Evolutionary conservation across 176 grass and related monocot species (phyloP).

Genomic region (Eleusine coracana): DNA sequence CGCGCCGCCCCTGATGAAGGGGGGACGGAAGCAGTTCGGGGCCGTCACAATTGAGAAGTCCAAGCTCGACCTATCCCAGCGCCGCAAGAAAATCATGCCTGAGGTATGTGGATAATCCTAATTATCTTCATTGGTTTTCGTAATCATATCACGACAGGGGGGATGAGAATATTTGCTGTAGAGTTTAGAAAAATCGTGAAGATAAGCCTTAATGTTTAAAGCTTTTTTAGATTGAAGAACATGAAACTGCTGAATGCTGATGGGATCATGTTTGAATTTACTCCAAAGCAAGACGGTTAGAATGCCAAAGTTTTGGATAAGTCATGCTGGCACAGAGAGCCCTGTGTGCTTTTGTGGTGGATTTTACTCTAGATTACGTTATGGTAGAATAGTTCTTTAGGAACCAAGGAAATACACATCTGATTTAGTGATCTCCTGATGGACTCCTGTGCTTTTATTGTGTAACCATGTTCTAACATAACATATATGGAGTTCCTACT

Average conservation of each 20-base stretch:
- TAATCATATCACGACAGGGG: not conserved
- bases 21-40: conserved; percentile 63
- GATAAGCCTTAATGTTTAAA: not conserved
- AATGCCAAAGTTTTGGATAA: conserved; percentile 31
- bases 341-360: conserved; percentile 3
- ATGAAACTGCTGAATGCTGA: not conserved
- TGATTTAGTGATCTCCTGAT: not conserved
- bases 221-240: not conserved
- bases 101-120: conserved; percentile 57
- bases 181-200: conserved; percentile 29
- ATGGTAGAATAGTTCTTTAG: not conserved
- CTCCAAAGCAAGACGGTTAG: not conserved
- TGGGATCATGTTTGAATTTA: not conserved
- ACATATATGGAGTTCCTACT: not conserved
- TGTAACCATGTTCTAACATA: not conserved
- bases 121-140: conserved; percentile 8
- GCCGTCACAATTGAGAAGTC: conserved; percentile 67
- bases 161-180: not conserved
- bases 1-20: conserved; percentile 53
- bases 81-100: conserved; percentile 57
- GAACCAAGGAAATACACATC: not conserved
- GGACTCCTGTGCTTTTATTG: not conserved
- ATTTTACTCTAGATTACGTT: conserved; percentile 5
- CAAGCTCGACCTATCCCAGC: conserved; percentile 68
- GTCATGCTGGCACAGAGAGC: not conserved